These are phyloP conservation scores for Murraya paniculata DNA, from an alignment of 345 rosid genomes.

Conservation along the genomic window DNA sequence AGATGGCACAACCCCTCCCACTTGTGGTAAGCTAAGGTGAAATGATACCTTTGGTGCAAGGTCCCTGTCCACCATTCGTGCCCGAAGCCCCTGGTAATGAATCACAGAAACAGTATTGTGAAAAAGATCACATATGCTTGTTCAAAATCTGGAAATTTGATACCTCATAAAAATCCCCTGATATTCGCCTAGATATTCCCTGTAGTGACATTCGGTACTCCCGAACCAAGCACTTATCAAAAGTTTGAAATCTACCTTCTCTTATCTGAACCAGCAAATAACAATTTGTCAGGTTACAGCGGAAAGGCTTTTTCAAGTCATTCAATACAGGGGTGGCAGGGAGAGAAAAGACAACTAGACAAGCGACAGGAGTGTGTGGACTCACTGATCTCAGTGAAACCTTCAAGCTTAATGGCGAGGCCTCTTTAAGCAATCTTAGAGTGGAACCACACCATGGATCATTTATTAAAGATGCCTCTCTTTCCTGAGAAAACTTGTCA, in stretches of 20 bases:
- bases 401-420: conserved; percentile 89
- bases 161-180: conserved; percentile 78
- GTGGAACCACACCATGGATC: conserved; percentile 70
- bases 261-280: conserved; percentile 49
- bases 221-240: conserved; percentile 76
- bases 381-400: conserved; percentile 90
- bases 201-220: conserved; percentile 87
- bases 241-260: conserved; percentile 76
- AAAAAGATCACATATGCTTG: neutral
- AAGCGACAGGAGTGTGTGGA: conserved; percentile 8
- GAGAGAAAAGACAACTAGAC: neutral
- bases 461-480: conserved; percentile 50
- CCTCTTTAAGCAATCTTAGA: conserved; percentile 61
- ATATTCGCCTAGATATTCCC: conserved; percentile 50
- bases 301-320: neutral
- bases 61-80: conserved; percentile 81
- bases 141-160: conserved; percentile 7
- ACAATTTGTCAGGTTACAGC: conserved; percentile 1
- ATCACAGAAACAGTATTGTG: conserved; percentile 4
- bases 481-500: conserved; percentile 42
- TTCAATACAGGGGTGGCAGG: neutral
- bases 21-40: neutral
- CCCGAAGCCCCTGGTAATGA: conserved; percentile 67
- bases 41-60: conserved; percentile 62
- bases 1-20: neutral